Evolutionary conservation across 768 basidiomycete species (phyloP), one percentile per base, ranked within the genome.

Genomic region (Coprinellus micaceus): DNA sequence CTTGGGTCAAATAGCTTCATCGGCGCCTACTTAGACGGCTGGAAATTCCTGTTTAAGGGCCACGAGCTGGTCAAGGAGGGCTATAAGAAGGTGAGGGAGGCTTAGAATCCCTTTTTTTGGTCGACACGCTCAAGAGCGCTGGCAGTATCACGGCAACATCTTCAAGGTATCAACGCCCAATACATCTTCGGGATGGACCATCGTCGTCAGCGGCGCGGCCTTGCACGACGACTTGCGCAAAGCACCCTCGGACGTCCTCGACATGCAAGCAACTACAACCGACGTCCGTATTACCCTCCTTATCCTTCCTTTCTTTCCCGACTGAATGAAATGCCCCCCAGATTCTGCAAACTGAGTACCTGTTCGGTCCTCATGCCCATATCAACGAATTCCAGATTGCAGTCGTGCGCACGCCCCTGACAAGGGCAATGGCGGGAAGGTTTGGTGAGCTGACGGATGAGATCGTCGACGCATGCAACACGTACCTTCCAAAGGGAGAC

Each of bases 391-490:
- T 36, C 33, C 49, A 51, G 15, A 29, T 25, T 4, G 33, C 15
- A 10, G 49, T 51, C n/a, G 63, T 77, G 33, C 68, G 67, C 1
- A 62, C 62, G 0, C 61, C 62, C 17, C 60, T 76, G 26, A 75
- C 74, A 6, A 66, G 78, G 10, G 76, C 74, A 45, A 63, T 82
- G 6, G 70, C 63, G 0, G 54, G 48, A 2, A 55, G 75, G 1
- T 76, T 75, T 54, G 67, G 73, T 1, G 69, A 71, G 17, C 61
- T 84, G 13, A 69, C 68, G 11, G 73, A 79, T 19, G 83, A 85
- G 57, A 64, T 82, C n/a, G 43, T 63, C 4, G 48, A 64, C 0
- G 69, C 81, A 0, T 77, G 80, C 48, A 61, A 67, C 1, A 77
- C 77, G 1, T 60, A 67, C 28, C 67, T 83, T 22, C 67, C 71